Evolutionary conservation across 495 filamentous ascomycete species (phyloP).

Genomic region (Lentithecium fluviatile): DNA sequence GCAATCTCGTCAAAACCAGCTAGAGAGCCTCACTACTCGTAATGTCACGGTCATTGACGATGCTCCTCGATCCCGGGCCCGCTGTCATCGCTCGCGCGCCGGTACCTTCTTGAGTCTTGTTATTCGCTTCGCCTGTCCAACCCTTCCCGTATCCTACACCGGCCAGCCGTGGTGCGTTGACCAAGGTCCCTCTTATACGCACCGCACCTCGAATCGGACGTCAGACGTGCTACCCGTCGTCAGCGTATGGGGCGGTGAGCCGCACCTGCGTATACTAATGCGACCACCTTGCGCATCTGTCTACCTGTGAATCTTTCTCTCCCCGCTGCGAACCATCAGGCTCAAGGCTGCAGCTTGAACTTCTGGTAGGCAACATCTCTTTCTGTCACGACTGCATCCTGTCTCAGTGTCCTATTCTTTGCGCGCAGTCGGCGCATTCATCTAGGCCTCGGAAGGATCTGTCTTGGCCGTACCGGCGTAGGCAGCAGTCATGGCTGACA

Average conservation of each 20-base stretch:
- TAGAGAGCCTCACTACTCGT: slow-evolving; percentile 32
- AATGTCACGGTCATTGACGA: not conserved
- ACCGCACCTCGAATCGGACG: slow-evolving; percentile 12
- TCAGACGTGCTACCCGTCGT: slow-evolving; percentile 19
- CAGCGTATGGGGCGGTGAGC: slow-evolving; percentile 33
- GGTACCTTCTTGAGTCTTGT: no score
- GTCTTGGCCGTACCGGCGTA: slow-evolving; percentile 1
- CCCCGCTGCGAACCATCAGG: slow-evolving; percentile 22
- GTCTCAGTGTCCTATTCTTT: not conserved
- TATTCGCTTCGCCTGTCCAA: not conserved
- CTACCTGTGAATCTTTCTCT: slow-evolving; percentile 4
- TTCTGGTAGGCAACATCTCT: slow-evolving; percentile 14
- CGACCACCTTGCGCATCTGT: slow-evolving; percentile 20
- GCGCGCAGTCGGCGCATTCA: not conserved
- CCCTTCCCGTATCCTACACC: slow-evolving; percentile 28
- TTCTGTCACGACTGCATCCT: slow-evolving; percentile 1
- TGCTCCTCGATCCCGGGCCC: slow-evolving; percentile 1
- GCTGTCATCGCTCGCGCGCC: not conserved
- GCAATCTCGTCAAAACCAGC: slow-evolving; percentile 11
- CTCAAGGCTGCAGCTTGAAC: slow-evolving; percentile 32
- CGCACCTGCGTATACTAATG: slow-evolving; percentile 37
- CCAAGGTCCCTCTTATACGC: slow-evolving; percentile 12
- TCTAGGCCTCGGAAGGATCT: not conserved
- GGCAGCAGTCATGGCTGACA: slow-evolving; percentile 20
- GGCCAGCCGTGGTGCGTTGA: slow-evolving; percentile 9